Conservation (phyloP, 495 filamentous ascomycete genomes). For the Penicillium dipodomyicola region DNA sequence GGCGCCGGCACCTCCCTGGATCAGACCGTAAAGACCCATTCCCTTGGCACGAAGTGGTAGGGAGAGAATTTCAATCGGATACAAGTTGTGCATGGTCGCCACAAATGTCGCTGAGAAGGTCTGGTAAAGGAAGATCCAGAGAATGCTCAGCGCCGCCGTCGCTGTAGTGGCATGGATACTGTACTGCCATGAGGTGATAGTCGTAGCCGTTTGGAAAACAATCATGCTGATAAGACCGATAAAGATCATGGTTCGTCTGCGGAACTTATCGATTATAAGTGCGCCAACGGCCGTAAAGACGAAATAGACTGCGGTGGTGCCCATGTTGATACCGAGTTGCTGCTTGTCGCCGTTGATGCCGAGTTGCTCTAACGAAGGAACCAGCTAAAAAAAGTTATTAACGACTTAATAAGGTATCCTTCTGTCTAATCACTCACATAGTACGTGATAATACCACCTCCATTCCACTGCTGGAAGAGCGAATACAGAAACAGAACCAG, state of each 20-base stretch:
- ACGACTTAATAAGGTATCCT: background rate
- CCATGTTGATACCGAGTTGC: constrained; percentile 38
- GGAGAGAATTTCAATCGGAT: constrained; percentile 41
- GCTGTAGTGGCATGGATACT: constrained; percentile 19
- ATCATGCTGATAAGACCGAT: constrained; percentile 36
- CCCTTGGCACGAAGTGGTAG: constrained; percentile 42
- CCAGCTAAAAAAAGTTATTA: constrained; percentile 28
- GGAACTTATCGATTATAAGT: constrained; percentile 39
- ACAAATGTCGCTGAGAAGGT: constrained; percentile 38
- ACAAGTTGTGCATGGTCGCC: constrained; percentile 47
- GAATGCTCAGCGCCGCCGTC: constrained; percentile 34
- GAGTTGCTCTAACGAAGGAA: constrained; percentile 35
- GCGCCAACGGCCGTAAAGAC: constrained; percentile 41
- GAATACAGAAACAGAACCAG: constrained; percentile 41
- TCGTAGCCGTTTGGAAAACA: constrained; percentile 38
- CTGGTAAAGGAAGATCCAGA: constrained; percentile 46
- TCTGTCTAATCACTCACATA: constrained; percentile 25
- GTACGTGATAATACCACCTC: constrained; percentile 43
- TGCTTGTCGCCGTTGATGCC: constrained; percentile 31
- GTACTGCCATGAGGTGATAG: constrained; percentile 44
- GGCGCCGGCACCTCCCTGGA: constrained; percentile 41
- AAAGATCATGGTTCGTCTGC: constrained; percentile 40
- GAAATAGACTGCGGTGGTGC: constrained; percentile 40
- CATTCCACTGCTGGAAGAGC: constrained; percentile 47
- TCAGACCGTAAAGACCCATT: constrained; percentile 43